Evolutionary conservation across 495 filamentous ascomycete genomes (phyloP).

Genomic region (Cenococcum geophilum): DNA sequence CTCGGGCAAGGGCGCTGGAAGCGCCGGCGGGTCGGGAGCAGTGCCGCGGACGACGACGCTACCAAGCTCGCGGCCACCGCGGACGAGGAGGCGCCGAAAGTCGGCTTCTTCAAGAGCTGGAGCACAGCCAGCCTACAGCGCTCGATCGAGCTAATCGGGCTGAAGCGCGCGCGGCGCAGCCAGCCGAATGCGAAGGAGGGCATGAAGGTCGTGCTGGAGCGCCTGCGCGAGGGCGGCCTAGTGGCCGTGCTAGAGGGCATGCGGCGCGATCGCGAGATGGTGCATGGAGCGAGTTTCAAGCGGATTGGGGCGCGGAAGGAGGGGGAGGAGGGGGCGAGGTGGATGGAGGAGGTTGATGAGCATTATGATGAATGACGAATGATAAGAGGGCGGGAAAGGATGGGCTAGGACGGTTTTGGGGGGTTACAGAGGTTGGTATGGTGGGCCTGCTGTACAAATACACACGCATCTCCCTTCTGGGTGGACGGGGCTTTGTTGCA

Average conservation of each 20-base stretch:
- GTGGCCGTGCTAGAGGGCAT: slow-evolving; percentile 82
- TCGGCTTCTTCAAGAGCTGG: slow-evolving; percentile 63
- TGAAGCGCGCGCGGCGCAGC: slow-evolving; percentile 75
- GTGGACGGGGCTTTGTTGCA: no score
- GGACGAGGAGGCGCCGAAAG: slow-evolving; percentile 49
- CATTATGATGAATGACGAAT: slow-evolving; percentile 10
- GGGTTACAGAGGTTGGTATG: no score
- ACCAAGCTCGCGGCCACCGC: slow-evolving; percentile 26
- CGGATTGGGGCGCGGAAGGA: neutral
- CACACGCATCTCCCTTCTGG: no score
- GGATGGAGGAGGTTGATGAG: slow-evolving; percentile 5
- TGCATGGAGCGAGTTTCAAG: slow-evolving; percentile 9
- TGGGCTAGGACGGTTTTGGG: no score
- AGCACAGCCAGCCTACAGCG: slow-evolving; percentile 76
- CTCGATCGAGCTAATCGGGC: slow-evolving; percentile 83
- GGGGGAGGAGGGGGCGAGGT: neutral
- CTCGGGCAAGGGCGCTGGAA: slow-evolving; percentile 60
- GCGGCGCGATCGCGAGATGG: slow-evolving; percentile 55
- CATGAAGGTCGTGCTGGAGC: slow-evolving; percentile 89
- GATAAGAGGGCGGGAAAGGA: no score
- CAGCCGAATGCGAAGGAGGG: slow-evolving; percentile 85
- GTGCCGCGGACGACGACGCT: no score
- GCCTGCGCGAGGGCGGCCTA: slow-evolving; percentile 73
- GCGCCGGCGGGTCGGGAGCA: slow-evolving; percentile 41
- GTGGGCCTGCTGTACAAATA: no score